Evolutionary conservation across 2,329 filamentous ascomycete species (phyloP).

Genomic region (Aspergillus hiratsukae): DNA sequence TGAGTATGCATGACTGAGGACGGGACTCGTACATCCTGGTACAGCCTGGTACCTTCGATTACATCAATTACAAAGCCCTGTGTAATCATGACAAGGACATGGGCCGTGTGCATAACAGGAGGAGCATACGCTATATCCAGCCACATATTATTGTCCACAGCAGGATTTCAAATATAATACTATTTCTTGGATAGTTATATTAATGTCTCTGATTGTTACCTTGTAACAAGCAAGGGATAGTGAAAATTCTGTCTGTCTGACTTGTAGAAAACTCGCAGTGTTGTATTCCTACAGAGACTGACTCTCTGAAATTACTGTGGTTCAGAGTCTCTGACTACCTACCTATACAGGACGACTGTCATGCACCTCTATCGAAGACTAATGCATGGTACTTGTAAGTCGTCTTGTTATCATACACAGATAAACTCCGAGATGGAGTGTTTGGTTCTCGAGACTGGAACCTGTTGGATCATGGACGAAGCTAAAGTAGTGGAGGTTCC

Average conservation of each 20-base stretch:
- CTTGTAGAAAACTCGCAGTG: background rate
- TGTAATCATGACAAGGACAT: background rate
- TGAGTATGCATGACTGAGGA: background rate
- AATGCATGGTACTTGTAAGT: background rate
- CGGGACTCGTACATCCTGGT: background rate
- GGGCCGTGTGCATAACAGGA: background rate
- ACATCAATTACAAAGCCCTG: background rate
- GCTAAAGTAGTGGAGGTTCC: background rate
- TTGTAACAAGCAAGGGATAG: background rate
- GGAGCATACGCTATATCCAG: background rate
- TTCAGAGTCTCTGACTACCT: background rate
- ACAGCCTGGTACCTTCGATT: background rate
- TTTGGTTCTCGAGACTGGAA: background rate
- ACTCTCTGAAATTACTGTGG: background rate
- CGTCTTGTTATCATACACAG: background rate
- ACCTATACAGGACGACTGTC: background rate
- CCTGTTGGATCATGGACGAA: background rate
- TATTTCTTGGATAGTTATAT: no score
- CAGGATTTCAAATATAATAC: background rate
- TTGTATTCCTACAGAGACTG: background rate
- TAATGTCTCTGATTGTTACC: background rate
- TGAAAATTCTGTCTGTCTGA: background rate
- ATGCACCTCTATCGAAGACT: background rate
- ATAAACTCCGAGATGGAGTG: background rate
- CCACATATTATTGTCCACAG: background rate